Evolutionary conservation across 2,329 filamentous ascomycete species (phyloP).

Genomic region (Sclerotinia trifoliorum): DNA sequence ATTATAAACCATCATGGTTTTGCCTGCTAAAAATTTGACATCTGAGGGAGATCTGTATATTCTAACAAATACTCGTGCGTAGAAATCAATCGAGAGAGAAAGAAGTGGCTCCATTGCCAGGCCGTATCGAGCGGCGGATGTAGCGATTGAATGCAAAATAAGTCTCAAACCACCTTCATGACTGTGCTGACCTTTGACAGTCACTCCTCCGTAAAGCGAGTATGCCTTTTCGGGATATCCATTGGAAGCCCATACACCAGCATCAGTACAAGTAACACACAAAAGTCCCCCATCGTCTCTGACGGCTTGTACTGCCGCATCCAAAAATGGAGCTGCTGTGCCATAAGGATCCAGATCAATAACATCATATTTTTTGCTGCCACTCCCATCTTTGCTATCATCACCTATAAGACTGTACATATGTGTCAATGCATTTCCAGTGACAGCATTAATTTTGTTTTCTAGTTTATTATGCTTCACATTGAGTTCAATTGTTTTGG

Average conservation of each 20-base stretch:
- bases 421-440: slow-evolving; percentile 81
- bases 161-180: slow-evolving; percentile 89
- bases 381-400: slow-evolving; percentile 38
- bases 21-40: slow-evolving; percentile 87
- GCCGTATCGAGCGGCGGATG: slow-evolving; percentile 79
- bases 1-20: slow-evolving; percentile 89
- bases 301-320: slow-evolving; percentile 83
- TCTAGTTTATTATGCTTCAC: slow-evolving; percentile 77
- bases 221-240: slow-evolving; percentile 94
- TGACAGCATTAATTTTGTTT: slow-evolving; percentile 68
- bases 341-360: slow-evolving; percentile 97
- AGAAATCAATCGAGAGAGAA: slow-evolving; percentile 94
- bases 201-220: slow-evolving; percentile 87
- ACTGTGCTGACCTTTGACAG: slow-evolving; percentile 78
- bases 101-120: slow-evolving; percentile 86
- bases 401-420: slow-evolving; percentile 76
- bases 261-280: slow-evolving; percentile 95
- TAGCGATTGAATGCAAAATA: slow-evolving; percentile 78
- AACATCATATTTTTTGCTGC: slow-evolving; percentile 74
- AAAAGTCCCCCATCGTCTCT: slow-evolving; percentile 82
- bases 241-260: slow-evolving; percentile 89
- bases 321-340: slow-evolving; percentile 87
- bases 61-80: slow-evolving; percentile 83
- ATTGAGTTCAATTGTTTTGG: slow-evolving; percentile 79
- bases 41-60: slow-evolving; percentile 76